phyloP scores from a whole-genome alignment of 2,329 filamentous ascomycete genomes.

The Aspergillus pseudoterreus region DNA sequence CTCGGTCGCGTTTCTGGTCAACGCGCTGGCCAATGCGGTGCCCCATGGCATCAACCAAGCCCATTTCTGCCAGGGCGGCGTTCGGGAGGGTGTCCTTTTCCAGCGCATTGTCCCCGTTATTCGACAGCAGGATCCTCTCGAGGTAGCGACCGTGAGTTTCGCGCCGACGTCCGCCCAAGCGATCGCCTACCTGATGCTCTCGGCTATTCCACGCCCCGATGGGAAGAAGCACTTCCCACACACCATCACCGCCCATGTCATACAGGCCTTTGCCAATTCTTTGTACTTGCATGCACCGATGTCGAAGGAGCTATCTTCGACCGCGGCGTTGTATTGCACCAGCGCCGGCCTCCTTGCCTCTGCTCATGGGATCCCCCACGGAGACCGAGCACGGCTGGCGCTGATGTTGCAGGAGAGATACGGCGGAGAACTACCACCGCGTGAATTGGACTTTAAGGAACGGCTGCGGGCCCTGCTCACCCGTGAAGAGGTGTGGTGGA shows the following conservation, averaged over 20 bases:
- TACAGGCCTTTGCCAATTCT: conserved; percentile 29
- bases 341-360: conserved; percentile 30
- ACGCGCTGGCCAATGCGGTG: conserved; percentile 64
- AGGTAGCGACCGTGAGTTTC: conserved; percentile 55
- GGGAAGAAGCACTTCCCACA: conserved; percentile 20
- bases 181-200: conserved; percentile 48
- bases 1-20: conserved; percentile 73
- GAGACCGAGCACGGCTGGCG: conserved; percentile 30
- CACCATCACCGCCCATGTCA: conserved; percentile 21
- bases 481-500: conserved; percentile 35
- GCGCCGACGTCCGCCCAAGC: conserved; percentile 44
- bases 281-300: conserved; percentile 31
- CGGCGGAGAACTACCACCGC: conserved; percentile 30
- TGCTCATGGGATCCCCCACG: conserved; percentile 32
- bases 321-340: conserved; percentile 29
- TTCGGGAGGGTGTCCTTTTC: conserved; percentile 78
- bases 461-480: conserved; percentile 27
- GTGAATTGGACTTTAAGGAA: conserved; percentile 24
- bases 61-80: conserved; percentile 80
- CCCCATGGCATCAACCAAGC: conserved; percentile 64
- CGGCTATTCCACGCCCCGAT: conserved; percentile 41
- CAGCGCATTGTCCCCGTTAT: conserved; percentile 55
- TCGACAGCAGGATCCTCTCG: conserved; percentile 63
- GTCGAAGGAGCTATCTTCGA: conserved; percentile 30
- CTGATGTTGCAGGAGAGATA: conserved; percentile 33